phyloP scores from a whole-genome alignment of 495 filamentous ascomycete genomes.

The Hyphodiscus hymeniophilus region DNA sequence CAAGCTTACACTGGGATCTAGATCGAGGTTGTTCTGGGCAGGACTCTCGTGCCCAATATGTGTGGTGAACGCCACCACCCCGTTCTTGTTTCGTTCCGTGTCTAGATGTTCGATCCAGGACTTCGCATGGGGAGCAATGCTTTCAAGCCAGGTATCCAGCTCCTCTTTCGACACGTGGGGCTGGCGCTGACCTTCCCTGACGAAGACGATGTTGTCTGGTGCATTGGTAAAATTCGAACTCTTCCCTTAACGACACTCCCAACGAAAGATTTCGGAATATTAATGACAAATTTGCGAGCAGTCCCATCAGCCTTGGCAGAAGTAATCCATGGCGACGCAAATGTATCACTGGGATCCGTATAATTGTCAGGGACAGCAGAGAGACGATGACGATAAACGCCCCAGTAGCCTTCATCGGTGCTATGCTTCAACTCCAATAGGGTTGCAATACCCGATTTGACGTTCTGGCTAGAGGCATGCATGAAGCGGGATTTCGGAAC shows the following conservation, averaged over 20 bases:
- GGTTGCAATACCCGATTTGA: conserved; percentile 13
- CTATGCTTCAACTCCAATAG: conserved; percentile 15
- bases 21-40: not conserved
- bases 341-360: conserved; percentile 15
- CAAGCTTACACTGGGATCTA: not conserved
- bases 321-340: conserved; percentile 8
- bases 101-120: conserved; percentile 24
- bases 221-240: conserved; percentile 7
- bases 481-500: conserved; percentile 17
- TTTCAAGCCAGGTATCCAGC: conserved; percentile 19
- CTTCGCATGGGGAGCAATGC: conserved; percentile 18
- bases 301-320: not conserved
- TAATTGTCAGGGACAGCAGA: conserved; percentile 6
- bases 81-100: conserved; percentile 13
- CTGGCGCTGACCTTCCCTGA: conserved; percentile 27
- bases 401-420: conserved; percentile 27
- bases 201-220: conserved; percentile 27
- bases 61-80: conserved; percentile 16
- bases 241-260: not conserved
- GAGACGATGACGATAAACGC: conserved; percentile 24
- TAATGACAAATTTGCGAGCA: not conserved
- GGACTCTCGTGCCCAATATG: conserved; percentile 7
- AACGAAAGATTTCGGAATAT: not conserved
- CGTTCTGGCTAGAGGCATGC: conserved; percentile 17
- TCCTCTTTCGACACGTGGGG: conserved; percentile 15